Conservation (phyloP, 2,329 filamentous ascomycete genomes). For the Epichloe sp. region DNA sequence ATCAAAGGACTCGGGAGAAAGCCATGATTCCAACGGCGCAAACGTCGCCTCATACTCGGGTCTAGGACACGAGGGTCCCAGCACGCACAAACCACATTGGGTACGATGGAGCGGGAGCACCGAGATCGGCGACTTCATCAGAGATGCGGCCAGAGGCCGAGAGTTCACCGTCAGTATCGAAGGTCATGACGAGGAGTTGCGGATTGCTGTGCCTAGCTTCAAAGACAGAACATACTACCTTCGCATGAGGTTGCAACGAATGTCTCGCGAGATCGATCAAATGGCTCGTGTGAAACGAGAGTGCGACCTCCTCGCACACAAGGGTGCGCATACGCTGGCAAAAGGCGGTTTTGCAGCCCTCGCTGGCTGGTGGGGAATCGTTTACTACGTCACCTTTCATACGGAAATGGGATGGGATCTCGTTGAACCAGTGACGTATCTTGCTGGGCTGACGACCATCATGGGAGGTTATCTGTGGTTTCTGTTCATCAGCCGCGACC, state of each 20-base stretch:
- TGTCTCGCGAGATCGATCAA: constrained; percentile 52
- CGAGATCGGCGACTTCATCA: constrained; percentile 87
- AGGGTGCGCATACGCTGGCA: constrained; percentile 64
- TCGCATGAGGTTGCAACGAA: constrained; percentile 60
- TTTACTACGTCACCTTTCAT: constrained; percentile 59
- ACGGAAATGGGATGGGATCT: constrained; percentile 81
- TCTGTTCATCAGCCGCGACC: constrained; percentile 79
- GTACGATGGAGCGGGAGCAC: constrained; percentile 82
- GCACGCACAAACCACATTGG: constrained; percentile 39
- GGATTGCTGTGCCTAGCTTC: constrained; percentile 75
- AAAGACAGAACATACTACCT: constrained; percentile 84
- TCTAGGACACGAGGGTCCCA: constrained; percentile 46
- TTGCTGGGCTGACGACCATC: constrained; percentile 72
- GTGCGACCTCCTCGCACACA: constrained; percentile 67
- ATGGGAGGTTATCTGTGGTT: constrained; percentile 93
- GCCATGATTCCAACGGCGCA: constrained; percentile 38
- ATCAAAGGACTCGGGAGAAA: constrained; percentile 12
- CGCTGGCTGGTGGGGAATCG: constrained; percentile 66
- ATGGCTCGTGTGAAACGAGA: constrained; percentile 66
- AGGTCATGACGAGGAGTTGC: constrained; percentile 50
- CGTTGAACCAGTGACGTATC: constrained; percentile 82
- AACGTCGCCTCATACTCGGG: constrained; percentile 60
- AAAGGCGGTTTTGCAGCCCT: constrained; percentile 63
- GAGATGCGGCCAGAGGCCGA: constrained; percentile 70
- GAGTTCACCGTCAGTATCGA: constrained; percentile 80